Conservation (phyloP, 805 yeast genomes). For the Yueomyces sp. region DNA sequence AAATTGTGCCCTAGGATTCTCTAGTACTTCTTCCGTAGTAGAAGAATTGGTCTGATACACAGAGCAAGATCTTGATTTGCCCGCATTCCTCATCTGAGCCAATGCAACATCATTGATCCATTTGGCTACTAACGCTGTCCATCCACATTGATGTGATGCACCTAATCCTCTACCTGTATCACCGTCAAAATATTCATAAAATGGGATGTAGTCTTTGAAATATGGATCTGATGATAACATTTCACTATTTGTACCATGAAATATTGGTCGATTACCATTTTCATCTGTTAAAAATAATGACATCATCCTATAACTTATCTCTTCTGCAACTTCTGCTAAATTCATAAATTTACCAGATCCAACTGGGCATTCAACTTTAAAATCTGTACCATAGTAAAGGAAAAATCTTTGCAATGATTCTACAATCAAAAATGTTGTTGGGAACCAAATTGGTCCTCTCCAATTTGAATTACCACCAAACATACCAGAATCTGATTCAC, state of each 20-base stretch:
- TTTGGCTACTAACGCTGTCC: conserved; percentile 90
- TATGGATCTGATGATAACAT: conserved; percentile 49
- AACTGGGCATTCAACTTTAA: conserved; percentile 79
- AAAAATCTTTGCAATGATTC: conserved; percentile 82
- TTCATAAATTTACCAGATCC: conserved; percentile 67
- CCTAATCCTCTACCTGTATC: conserved; percentile 92
- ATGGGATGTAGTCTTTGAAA: conserved; percentile 65
- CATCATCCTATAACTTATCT: conserved; percentile 74
- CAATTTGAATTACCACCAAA: conserved; percentile 95
- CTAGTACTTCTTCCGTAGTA: conserved; percentile 1
- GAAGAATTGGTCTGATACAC: conserved; percentile 1
- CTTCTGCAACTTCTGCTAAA: conserved; percentile 83
- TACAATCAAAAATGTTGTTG: conserved; percentile 72
- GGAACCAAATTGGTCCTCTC: conserved; percentile 98
- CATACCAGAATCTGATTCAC: conserved; percentile 84
- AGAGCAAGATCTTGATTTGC: conserved; percentile 10
- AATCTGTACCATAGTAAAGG: conserved; percentile 73
- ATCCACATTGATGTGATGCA: conserved; percentile 89
- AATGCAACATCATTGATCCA: conserved; percentile 83
- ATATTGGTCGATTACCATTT: conserved; percentile 57
- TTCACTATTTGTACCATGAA: conserved; percentile 49
- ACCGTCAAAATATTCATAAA: conserved; percentile 84
- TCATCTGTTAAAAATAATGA: conserved; percentile 60
- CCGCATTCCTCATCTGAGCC: conserved; percentile 23
- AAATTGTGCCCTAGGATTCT: background rate